A percentile compares a stretch with the other conserved stretches of the same genome.
Conservation (phyloP, 2,329 filamentous ascomycete species). For the Ophiostoma australiae region DNA sequence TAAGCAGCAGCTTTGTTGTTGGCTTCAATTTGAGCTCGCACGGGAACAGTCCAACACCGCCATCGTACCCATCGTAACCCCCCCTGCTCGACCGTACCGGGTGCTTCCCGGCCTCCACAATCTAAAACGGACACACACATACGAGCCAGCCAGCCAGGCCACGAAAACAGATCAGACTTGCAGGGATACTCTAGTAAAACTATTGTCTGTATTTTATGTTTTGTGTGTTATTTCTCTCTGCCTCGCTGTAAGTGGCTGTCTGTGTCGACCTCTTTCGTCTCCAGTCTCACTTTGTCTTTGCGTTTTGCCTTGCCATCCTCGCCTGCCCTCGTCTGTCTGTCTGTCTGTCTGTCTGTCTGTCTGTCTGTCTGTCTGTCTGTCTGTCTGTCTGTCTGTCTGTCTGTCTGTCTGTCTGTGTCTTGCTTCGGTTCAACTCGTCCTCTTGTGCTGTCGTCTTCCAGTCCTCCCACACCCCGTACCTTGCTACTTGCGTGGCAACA, state of each 20-base stretch:
- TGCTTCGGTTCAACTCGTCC: neutral
- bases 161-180: neutral
- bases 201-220: too few species aligned
- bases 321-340: neutral
- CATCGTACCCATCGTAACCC: neutral
- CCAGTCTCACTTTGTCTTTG: neutral
- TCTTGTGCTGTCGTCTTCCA: neutral
- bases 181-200: too few species aligned
- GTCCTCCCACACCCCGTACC: neutral
- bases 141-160: neutral
- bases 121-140: slow-evolving; percentile 3
- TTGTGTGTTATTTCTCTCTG: neutral
- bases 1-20: neutral
- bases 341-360: neutral
- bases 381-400: neutral
- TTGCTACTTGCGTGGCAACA: neutral
- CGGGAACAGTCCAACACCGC: neutral
- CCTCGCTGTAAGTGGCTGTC: neutral
- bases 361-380: neutral
- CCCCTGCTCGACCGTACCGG: slow-evolving; percentile 10
- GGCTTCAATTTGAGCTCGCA: neutral
- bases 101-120: slow-evolving; percentile 3
- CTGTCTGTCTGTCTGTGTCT: neutral
- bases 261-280: neutral
- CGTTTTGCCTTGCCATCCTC: neutral